Percentiles rank a stretch among this genome's conserved stretches.
Evolutionary conservation across 257 asterid species (phyloP).

Genomic region (Solanum chiquidenum): DNA sequence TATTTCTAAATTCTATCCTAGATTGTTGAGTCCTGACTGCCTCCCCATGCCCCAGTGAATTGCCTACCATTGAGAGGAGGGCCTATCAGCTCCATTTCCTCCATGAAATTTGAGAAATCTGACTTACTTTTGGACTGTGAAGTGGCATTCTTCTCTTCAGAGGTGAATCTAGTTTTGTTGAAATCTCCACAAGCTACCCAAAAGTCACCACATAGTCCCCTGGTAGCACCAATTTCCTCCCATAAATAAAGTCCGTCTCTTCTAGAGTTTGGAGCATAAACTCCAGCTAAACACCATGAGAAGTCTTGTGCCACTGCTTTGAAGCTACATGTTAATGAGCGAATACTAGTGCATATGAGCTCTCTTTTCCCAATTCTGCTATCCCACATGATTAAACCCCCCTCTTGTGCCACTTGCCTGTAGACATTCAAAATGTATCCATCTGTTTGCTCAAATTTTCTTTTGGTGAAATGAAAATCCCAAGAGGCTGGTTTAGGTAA

Average conservation of each 20-base stretch:
- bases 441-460: background rate
- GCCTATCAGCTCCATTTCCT: background rate
- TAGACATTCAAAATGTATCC: background rate
- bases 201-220: background rate
- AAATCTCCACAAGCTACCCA: background rate
- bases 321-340: background rate
- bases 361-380: background rate
- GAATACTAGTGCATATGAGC: background rate
- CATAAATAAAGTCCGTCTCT: background rate
- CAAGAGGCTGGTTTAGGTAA: background rate
- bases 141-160: background rate
- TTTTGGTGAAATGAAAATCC: background rate
- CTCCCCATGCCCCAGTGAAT: background rate
- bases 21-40: background rate
- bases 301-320: background rate
- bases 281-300: background rate
- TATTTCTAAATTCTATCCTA: background rate
- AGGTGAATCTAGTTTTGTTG: background rate
- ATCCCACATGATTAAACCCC: background rate
- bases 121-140: background rate
- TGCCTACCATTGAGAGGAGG: background rate
- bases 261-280: background rate
- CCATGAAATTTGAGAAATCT: background rate
- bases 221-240: background rate
- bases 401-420: background rate